Percentiles rank a stretch among this genome's conserved stretches.
These are phyloP conservation scores for Phytopythium kandeliae DNA, from an alignment of 352 stramenopile species.

Conservation along the genomic window DNA sequence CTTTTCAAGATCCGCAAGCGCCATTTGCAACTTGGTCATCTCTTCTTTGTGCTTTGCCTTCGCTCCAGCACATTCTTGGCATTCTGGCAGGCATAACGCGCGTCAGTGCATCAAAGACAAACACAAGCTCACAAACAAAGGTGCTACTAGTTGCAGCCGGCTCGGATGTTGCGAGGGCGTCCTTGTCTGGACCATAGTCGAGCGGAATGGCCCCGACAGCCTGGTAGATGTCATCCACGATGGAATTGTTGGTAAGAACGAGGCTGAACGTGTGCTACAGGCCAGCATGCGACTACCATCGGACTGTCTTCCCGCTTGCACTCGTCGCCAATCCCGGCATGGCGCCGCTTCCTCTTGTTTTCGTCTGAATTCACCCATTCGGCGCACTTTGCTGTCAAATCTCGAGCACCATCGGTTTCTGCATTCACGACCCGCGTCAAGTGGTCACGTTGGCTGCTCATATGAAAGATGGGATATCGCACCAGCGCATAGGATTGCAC, in stretches of 20 bases:
- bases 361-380: constrained; percentile 20
- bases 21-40: not conserved
- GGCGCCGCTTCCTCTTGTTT: constrained; percentile 39
- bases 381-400: constrained; percentile 17
- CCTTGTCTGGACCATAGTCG: not conserved
- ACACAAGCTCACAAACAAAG: no score
- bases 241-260: not conserved
- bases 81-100: not conserved
- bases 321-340: constrained; percentile 2
- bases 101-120: not conserved
- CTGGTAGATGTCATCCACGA: not conserved
- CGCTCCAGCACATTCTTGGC: constrained; percentile 1
- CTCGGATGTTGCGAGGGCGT: not conserved
- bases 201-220: not conserved
- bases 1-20: not conserved
- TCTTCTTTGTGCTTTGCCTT: not conserved
- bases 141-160: not conserved
- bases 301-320: constrained; percentile 1
- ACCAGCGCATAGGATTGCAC: no score
- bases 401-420: constrained; percentile 8
- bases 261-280: not conserved
- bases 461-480: no score
- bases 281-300: not conserved
- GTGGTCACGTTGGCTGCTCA: not conserved
- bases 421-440: no score